Conservation (phyloP, 805 yeast genomes). For the Yamadazyma kitorensis region DNA sequence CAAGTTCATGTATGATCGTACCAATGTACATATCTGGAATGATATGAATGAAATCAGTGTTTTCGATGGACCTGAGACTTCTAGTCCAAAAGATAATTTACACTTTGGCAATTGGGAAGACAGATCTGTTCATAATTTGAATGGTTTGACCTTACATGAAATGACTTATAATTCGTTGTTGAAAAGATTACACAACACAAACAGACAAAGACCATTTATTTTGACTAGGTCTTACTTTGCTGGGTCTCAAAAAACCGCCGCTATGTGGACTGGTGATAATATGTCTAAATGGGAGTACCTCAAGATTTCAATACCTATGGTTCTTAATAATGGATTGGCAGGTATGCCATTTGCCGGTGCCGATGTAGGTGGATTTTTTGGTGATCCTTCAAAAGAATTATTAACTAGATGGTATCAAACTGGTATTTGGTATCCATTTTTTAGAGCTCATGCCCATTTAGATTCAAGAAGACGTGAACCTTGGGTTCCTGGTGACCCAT, state of each 20-base stretch:
- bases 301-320: constrained; percentile 79
- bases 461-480: constrained; percentile 94
- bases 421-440: constrained; percentile 95
- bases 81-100: constrained; percentile 77
- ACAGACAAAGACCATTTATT: constrained; percentile 74
- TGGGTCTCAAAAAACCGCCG: constrained; percentile 88
- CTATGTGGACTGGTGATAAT: constrained; percentile 98
- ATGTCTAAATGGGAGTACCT: constrained; percentile 90
- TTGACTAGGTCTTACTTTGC: constrained; percentile 84
- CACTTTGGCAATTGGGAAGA: constrained; percentile 86
- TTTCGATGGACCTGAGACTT: constrained; percentile 91
- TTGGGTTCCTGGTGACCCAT: constrained; percentile 77
- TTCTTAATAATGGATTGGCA: constrained; percentile 72
- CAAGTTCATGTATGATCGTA: constrained; percentile 42
- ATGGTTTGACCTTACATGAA: constrained; percentile 77
- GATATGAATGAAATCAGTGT: constrained; percentile 98
- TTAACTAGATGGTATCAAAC: constrained; percentile 93
- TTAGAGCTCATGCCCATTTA: constrained; percentile 95
- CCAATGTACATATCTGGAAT: constrained; percentile 86
- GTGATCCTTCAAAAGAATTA: constrained; percentile 79
- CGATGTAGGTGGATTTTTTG: constrained; percentile 96
- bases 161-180: constrained; percentile 69
- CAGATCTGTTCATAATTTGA: constrained; percentile 84
- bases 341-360: constrained; percentile 95
- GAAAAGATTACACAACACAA: constrained; percentile 41